Conservation (phyloP, 2,329 filamentous ascomycete genomes). For the Hymenotorrendiella dingleyae region DNA sequence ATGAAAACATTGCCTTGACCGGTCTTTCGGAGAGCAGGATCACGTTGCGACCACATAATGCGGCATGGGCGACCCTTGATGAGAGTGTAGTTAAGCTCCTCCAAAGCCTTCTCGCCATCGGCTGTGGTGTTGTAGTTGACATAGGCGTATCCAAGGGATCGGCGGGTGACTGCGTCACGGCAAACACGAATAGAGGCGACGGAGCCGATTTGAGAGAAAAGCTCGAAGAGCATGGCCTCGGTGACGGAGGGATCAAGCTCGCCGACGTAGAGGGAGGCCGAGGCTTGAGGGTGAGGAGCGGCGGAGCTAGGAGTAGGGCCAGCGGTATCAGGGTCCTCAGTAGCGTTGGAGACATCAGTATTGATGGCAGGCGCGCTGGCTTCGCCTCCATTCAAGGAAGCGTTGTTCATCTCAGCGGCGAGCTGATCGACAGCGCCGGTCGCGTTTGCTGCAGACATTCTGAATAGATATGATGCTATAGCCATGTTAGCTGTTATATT, state of each 20-base stretch:
- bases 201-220: constrained; percentile 98
- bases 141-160: constrained; percentile 98
- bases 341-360: constrained; percentile 57
- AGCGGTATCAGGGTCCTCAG: constrained; percentile 58
- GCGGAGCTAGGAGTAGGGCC: constrained; percentile 66
- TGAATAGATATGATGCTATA: constrained; percentile 29
- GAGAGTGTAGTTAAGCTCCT: constrained; percentile 98
- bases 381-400: constrained; percentile 62
- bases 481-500: constrained; percentile 10
- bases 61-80: constrained; percentile 99
- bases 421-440: constrained; percentile 70
- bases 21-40: constrained; percentile 97
- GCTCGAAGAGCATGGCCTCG: constrained; percentile 99
- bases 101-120: constrained; percentile 95
- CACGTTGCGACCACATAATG: constrained; percentile 99
- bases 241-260: constrained; percentile 97
- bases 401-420: constrained; percentile 68
- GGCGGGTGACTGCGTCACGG: constrained; percentile 96
- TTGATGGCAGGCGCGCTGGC: constrained; percentile 65
- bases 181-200: constrained; percentile 99
- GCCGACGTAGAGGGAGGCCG: constrained; percentile 96
- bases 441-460: constrained; percentile 56
- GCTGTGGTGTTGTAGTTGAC: constrained; percentile 99
- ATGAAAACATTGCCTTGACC: constrained; percentile 99
- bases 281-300: constrained; percentile 78